Percentiles rank a stretch among this genome's conserved stretches.
These are phyloP conservation scores for Jaminaea rosea DNA, from an alignment of 1,284 basidiomycete genomes.

Conservation along the genomic window DNA sequence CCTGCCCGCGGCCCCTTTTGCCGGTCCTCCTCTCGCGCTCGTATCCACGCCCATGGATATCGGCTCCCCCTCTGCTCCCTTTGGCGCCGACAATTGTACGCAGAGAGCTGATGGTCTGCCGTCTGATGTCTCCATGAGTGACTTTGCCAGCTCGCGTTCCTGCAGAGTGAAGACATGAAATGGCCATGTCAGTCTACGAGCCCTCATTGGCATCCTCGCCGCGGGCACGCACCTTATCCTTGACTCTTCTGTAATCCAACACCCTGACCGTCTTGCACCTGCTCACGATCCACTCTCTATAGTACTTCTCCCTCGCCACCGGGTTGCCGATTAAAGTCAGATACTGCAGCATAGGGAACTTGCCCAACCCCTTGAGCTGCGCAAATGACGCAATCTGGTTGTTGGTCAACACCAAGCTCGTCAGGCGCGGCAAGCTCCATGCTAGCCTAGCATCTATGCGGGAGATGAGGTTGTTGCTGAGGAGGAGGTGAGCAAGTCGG, in stretches of 20 bases:
- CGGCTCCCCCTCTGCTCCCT: constrained; percentile 54
- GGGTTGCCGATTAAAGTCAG: constrained; percentile 82
- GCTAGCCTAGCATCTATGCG: constrained; percentile 70
- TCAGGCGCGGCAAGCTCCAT: constrained; percentile 72
- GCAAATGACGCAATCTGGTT: constrained; percentile 59
- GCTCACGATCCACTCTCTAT: constrained; percentile 72
- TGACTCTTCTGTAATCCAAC: constrained; percentile 91
- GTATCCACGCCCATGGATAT: too few species aligned
- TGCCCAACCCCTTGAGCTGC: constrained; percentile 74
- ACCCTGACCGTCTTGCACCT: constrained; percentile 63
- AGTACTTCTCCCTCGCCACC: constrained; percentile 84
- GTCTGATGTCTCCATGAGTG: constrained; percentile 31
- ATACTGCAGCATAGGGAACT: constrained; percentile 68
- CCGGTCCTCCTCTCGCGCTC: too few species aligned
- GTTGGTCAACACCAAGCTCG: constrained; percentile 54
- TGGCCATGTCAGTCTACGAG: constrained; percentile 56
- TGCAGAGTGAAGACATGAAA: background rate
- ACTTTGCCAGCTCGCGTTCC: constrained; percentile 26
- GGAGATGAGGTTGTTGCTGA: constrained; percentile 79
- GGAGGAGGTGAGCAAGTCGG: constrained; percentile 66
- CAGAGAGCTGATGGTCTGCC: constrained; percentile 30
- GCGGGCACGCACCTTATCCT: constrained; percentile 68
- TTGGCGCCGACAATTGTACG: constrained; percentile 60
- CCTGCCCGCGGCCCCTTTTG: constrained; percentile 53
- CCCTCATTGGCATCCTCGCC: background rate